These are phyloP conservation scores for Tricholoma flavovirens DNA, from an alignment of 768 basidiomycete species.

Conservation along the genomic window DNA sequence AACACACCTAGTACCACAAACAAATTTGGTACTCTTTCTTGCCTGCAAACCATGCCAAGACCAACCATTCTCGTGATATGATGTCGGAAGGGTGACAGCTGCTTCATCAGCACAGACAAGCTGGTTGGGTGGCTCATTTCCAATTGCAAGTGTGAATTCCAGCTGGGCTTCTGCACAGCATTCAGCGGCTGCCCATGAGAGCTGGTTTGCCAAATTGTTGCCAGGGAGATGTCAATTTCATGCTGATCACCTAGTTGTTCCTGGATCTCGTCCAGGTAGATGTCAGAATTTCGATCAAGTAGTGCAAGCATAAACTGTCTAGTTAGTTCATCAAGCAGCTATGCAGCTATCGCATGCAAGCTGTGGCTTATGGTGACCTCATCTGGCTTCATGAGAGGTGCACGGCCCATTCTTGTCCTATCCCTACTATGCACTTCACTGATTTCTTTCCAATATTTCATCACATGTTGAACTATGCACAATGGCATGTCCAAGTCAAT, in stretches of 20 bases:
- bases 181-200: background rate
- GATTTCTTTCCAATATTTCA: background rate
- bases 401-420: background rate
- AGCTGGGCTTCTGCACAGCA: background rate
- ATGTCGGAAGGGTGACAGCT: background rate
- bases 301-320: background rate
- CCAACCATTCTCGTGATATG: background rate
- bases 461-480: background rate
- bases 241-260: no score
- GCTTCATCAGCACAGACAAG: background rate
- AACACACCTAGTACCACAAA: background rate
- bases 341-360: no score
- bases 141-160: background rate
- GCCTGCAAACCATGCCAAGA: background rate
- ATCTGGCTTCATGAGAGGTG: background rate
- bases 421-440: background rate
- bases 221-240: background rate
- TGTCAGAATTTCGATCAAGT: no score
- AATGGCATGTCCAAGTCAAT: background rate
- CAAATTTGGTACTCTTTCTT: background rate
- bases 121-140: background rate
- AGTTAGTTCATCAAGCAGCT: background rate
- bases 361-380: no score
- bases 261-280: no score
- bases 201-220: background rate